Conservation (phyloP, 2,329 filamentous ascomycete genomes). For the Xylogone sp. region DNA sequence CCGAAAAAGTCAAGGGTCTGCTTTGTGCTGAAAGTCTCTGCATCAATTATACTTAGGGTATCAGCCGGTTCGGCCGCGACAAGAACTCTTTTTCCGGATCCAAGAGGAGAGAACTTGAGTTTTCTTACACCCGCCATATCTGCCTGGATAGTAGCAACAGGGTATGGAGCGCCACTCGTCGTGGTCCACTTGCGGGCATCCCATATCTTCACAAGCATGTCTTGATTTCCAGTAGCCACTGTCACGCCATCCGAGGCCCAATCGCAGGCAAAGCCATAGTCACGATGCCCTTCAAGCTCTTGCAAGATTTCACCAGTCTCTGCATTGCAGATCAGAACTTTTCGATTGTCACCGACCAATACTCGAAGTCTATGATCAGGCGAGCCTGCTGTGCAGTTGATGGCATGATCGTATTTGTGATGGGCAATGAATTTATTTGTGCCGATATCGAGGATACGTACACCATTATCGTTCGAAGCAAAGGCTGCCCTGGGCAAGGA, state of each 20-base stretch:
- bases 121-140: constrained; percentile 67
- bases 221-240: constrained; percentile 74
- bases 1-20: constrained; percentile 74
- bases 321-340: constrained; percentile 65
- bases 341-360: constrained; percentile 65
- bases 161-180: constrained; percentile 42
- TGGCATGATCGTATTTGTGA: constrained; percentile 53
- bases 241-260: constrained; percentile 77
- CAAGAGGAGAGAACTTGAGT: constrained; percentile 68
- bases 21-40: constrained; percentile 57
- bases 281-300: constrained; percentile 58
- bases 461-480: constrained; percentile 57
- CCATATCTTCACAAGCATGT: constrained; percentile 70
- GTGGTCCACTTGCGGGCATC: constrained; percentile 67
- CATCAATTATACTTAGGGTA: constrained; percentile 67
- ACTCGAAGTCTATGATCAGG: constrained; percentile 68
- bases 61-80: constrained; percentile 75
- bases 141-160: constrained; percentile 53
- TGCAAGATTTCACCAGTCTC: constrained; percentile 59
- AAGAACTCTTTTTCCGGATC: constrained; percentile 62
- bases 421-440: constrained; percentile 56
- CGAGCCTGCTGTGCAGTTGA: constrained; percentile 72
- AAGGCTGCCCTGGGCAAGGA: constrained; percentile 53
- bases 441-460: constrained; percentile 55
- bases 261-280: constrained; percentile 73